Evolutionary conservation across 306 rosid species (phyloP).

Genomic region (Canavalia ensiformis): DNA sequence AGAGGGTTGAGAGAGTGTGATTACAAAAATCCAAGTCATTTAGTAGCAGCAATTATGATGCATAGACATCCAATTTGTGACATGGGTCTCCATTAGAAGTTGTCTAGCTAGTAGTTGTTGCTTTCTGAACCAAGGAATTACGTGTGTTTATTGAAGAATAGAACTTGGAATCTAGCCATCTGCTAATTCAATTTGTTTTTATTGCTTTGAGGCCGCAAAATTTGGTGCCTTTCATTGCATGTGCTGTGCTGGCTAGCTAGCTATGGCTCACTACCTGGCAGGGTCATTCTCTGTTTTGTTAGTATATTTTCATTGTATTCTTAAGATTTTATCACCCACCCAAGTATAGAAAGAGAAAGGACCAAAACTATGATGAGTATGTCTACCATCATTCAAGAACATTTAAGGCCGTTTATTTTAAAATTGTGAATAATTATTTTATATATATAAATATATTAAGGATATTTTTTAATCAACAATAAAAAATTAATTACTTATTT

Average conservation of each 20-base stretch:
- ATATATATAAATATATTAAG: too few species aligned
- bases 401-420: neutral
- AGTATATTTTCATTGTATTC: neutral
- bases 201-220: constrained; percentile 16
- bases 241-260: constrained; percentile 18
- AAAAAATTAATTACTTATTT: too few species aligned
- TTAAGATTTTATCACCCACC: constrained; percentile 29
- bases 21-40: neutral
- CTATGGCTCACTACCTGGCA: neutral
- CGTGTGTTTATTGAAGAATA: constrained; percentile 11
- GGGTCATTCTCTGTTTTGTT: neutral
- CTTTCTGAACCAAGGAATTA: constrained; percentile 16
- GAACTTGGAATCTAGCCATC: neutral
- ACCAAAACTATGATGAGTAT: neutral
- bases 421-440: too few species aligned
- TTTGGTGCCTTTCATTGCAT: constrained; percentile 2
- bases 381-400: neutral
- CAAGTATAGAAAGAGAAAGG: neutral
- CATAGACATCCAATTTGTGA: neutral
- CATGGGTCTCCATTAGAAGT: neutral
- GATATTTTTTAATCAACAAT: too few species aligned
- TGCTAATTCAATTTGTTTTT: constrained; percentile 16
- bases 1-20: neutral
- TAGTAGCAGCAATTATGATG: neutral
- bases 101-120: neutral